Percentiles rank a stretch among this genome's conserved stretches.
Evolutionary conservation across 1,139 yeast species (phyloP).

Genomic region (Pichia sp.): DNA sequence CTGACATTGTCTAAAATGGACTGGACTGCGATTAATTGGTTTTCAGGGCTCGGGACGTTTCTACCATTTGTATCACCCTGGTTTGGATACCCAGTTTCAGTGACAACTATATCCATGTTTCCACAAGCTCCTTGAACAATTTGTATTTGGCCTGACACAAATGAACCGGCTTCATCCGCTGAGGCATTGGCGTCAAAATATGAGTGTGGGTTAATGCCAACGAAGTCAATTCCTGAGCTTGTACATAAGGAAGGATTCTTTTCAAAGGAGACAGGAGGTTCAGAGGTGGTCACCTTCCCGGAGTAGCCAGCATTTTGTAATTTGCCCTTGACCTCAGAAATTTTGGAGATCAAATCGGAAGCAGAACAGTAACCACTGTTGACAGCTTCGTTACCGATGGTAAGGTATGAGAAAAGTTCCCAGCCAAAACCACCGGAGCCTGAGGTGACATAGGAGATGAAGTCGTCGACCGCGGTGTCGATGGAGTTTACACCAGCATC

Average conservation of each 20-base stretch:
- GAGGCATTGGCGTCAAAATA: conserved; percentile 63
- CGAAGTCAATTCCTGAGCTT: conserved; percentile 63
- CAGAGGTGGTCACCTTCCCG: conserved; percentile 80
- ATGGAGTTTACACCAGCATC: conserved; percentile 62
- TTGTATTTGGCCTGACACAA: conserved; percentile 57
- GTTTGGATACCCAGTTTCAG: conserved; percentile 91
- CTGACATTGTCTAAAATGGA: conserved; percentile 55
- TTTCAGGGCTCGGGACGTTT: conserved; percentile 64
- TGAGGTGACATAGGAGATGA: conserved; percentile 44
- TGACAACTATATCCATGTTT: conserved; percentile 48
- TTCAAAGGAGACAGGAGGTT: conserved; percentile 76
- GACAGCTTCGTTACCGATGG: conserved; percentile 86
- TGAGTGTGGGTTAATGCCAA: conserved; percentile 83
- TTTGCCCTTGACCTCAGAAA: conserved; percentile 53
- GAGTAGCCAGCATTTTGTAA: conserved; percentile 66
- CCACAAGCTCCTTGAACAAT: conserved; percentile 49
- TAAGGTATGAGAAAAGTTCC: conserved; percentile 67
- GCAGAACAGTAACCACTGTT: conserved; percentile 57
- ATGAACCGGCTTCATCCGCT: conserved; percentile 71
- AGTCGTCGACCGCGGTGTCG: conserved; percentile 50
- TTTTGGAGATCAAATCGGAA: conserved; percentile 55
- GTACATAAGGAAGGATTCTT: conserved; percentile 65
- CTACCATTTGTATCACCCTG: conserved; percentile 65
- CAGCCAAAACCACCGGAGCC: conserved; percentile 54
- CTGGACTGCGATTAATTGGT: conserved; percentile 67